Conservation (phyloP, 139 green algal genomes). For the Chlamydomonas urium region DNA sequence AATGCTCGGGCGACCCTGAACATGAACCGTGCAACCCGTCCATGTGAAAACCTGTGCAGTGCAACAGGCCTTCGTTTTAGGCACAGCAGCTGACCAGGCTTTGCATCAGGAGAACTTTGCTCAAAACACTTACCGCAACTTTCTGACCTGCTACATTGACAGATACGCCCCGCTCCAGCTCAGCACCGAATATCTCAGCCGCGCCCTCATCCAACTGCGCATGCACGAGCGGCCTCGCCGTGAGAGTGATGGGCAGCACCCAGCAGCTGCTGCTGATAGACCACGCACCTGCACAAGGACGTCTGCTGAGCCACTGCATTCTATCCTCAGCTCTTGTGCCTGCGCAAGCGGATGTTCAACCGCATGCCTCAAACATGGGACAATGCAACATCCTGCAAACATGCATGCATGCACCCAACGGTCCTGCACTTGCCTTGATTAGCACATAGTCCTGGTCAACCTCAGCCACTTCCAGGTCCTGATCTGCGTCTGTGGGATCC, state of each 20-base stretch:
- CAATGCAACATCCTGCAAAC: no score
- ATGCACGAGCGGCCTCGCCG: background rate
- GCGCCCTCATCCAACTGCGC: conserved; percentile 58
- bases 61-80: background rate
- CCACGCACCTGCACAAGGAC: background rate
- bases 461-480: no score
- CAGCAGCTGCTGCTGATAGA: background rate
- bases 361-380: no score
- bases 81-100: background rate
- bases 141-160: conserved; percentile 65
- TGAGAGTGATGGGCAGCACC: background rate
- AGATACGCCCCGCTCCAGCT: conserved; percentile 57
- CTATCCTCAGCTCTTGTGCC: background rate
- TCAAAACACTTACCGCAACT: conserved; percentile 59
- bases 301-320: background rate
- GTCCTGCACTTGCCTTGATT: no score
- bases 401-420: no score
- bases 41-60: conserved; percentile 71
- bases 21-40: conserved; percentile 60
- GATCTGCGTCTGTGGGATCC: no score
- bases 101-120: background rate
- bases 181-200: conserved; percentile 86
- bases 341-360: no score
- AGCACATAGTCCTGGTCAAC: no score
- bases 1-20: conserved; percentile 49